These are phyloP conservation scores for Casuarina equisetifolia DNA, from an alignment of 306 rosid species.

Conservation along the genomic window DNA sequence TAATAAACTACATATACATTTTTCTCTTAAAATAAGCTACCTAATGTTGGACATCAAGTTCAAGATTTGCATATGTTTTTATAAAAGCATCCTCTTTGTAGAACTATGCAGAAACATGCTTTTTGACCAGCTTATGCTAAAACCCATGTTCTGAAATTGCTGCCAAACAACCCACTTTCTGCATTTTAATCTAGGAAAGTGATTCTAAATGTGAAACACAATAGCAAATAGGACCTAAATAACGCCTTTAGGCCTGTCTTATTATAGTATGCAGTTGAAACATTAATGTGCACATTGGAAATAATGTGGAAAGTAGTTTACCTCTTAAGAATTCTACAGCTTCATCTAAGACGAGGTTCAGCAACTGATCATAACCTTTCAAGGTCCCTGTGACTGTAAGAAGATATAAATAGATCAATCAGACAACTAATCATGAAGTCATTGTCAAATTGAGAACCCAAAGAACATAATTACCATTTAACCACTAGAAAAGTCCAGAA, in stretches of 20 bases:
- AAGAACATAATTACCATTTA: not conserved
- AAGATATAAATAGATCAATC: not conserved
- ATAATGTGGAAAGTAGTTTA: conserved; percentile 11
- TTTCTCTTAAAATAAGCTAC: too few species aligned
- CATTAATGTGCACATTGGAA: not conserved
- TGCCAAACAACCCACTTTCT: too few species aligned
- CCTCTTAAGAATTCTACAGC: conserved; percentile 92
- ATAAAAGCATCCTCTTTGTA: too few species aligned
- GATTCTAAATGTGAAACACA: too few species aligned
- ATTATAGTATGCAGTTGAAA: not conserved
- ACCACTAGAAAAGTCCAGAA: not conserved
- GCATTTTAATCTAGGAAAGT: too few species aligned
- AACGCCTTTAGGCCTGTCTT: not conserved
- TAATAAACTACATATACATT: too few species aligned
- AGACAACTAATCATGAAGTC: not conserved
- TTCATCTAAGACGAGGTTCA: conserved; percentile 91
- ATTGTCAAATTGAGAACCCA: not conserved
- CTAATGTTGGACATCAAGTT: too few species aligned
- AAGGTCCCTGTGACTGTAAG: conserved; percentile 78
- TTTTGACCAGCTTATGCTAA: too few species aligned
- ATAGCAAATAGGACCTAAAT: not conserved
- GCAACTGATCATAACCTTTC: conserved; percentile 92
- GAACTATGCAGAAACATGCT: too few species aligned
- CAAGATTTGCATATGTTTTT: too few species aligned
- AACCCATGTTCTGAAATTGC: too few species aligned